These are phyloP conservation scores for rapeseed (Brassica napus) DNA, from an alignment of 345 rosid genomes.

Conservation along the genomic window Da-Ae NC_063445.1:2782001-2782500, in stretches of 20 bases:
- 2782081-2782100: neutral
- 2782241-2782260: neutral
- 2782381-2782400: conserved; percentile 27
- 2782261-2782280: conserved; percentile 11
- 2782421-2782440: neutral
- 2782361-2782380: neutral
- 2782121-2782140: no score
- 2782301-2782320: conserved; percentile 10
- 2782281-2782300: conserved; percentile 10
- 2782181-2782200: neutral
- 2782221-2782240: no score
- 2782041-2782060: no score
- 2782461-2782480: conserved; percentile 22
- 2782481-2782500: conserved; percentile 47
- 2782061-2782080: neutral
- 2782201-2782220: no score
- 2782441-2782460: neutral
- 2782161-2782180: neutral
- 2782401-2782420: neutral
- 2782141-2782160: neutral
- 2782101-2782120: neutral
- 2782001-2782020: neutral
- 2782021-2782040: no score
- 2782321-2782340: conserved; percentile 16
- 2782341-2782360: neutral